Conservation (phyloP, 768 basidiomycete genomes). For the Pisolithus orientalis region DNA sequence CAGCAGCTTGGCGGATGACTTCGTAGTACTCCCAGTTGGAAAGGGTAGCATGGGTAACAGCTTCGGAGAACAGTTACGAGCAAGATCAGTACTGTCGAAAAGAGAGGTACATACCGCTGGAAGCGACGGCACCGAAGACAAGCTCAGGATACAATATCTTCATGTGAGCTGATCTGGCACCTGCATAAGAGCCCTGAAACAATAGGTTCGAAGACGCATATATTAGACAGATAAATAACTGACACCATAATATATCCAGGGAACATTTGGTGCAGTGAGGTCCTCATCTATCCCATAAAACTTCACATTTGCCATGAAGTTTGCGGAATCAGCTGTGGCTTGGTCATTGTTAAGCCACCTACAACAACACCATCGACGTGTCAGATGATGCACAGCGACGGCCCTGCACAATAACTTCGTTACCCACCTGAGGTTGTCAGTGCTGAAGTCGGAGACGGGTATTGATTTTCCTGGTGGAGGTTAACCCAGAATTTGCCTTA, state of each 20-base stretch:
- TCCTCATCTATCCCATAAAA: conserved; percentile 67
- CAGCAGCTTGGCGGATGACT: conserved; percentile 64
- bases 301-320: conserved; percentile 80
- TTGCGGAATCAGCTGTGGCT: conserved; percentile 83
- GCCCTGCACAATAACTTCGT: background rate
- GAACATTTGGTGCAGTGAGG: conserved; percentile 63
- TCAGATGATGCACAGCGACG: background rate
- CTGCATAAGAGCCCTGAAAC: conserved; percentile 78
- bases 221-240: conserved; percentile 15
- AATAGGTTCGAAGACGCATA: background rate
- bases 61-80: conserved; percentile 29
- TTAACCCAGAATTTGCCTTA: background rate
- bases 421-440: conserved; percentile 68
- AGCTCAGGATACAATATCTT: conserved; percentile 79
- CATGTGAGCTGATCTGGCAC: conserved; percentile 92
- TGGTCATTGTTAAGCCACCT: conserved; percentile 91
- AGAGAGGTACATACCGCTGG: conserved; percentile 50
- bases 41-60: conserved; percentile 78
- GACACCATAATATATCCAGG: conserved; percentile 95
- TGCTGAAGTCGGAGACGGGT: conserved; percentile 71
- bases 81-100: background rate
- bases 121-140: conserved; percentile 87
- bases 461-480: conserved; percentile 55
- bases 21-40: conserved; percentile 88
- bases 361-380: background rate